These are phyloP conservation scores for Xylaria sp. DNA, from an alignment of 2,329 filamentous ascomycete species.

Conservation along the genomic window DNA sequence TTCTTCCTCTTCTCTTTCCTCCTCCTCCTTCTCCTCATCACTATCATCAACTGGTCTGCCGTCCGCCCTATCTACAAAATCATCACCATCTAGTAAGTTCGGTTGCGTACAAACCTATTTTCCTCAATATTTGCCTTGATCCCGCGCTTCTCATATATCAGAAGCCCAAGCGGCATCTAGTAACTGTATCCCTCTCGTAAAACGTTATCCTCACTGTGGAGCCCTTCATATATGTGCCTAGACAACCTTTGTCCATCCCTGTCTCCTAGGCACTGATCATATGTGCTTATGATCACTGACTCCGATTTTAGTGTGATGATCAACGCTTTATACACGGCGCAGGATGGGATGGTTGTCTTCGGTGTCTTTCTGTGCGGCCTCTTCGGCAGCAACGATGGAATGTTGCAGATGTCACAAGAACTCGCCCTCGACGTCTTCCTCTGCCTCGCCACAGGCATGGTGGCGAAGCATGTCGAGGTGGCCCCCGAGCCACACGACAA, in stretches of 20 bases:
- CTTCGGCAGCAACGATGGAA: not conserved
- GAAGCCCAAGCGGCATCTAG: not conserved
- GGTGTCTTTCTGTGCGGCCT: not conserved
- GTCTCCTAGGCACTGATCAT: not conserved
- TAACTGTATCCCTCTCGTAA: not conserved
- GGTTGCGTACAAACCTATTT: not conserved
- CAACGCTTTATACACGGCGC: constrained; percentile 1
- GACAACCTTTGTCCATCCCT: not conserved
- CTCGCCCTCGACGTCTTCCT: not conserved
- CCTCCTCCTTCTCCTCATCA: not conserved
- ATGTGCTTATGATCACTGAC: not conserved
- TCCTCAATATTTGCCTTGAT: not conserved
- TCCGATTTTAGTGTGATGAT: constrained; percentile 14
- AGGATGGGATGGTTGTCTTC: not conserved
- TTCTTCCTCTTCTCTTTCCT: no score
- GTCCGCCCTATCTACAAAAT: not conserved
- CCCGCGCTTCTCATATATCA: not conserved
- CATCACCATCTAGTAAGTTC: constrained; percentile 13
- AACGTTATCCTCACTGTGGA: not conserved
- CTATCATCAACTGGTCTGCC: not conserved
- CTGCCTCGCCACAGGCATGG: not conserved
- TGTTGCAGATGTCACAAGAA: no score
- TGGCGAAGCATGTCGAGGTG: not conserved
- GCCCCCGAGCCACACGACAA: not conserved
- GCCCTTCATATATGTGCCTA: not conserved